Conservation (phyloP, 1,284 basidiomycete species). For the Lignosus rhinocerotis region DNA sequence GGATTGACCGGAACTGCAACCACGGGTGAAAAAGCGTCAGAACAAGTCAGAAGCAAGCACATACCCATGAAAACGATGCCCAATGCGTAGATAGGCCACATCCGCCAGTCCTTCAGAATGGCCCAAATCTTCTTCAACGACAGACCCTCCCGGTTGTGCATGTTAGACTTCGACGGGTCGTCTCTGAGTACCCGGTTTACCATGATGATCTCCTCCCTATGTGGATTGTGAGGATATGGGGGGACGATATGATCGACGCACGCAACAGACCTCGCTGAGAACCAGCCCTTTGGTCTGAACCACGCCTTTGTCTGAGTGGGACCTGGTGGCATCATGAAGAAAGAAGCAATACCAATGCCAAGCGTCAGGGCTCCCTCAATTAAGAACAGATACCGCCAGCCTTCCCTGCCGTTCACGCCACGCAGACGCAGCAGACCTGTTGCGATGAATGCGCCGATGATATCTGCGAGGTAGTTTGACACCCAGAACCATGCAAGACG, state of each 20-base stretch:
- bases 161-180: slow-evolving; percentile 70
- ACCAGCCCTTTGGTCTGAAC: slow-evolving; percentile 74
- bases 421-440: slow-evolving; percentile 64
- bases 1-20: slow-evolving; percentile 50
- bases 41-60: slow-evolving; percentile 4
- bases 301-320: slow-evolving; percentile 69
- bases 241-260: not conserved
- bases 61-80: slow-evolving; percentile 39
- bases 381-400: slow-evolving; percentile 59
- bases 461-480: slow-evolving; percentile 51
- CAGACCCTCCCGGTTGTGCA: slow-evolving; percentile 81
- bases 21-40: slow-evolving; percentile 15
- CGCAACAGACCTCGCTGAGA: slow-evolving; percentile 43
- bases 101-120: slow-evolving; percentile 61
- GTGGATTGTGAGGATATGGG: not conserved
- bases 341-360: slow-evolving; percentile 58
- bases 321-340: slow-evolving; percentile 69
- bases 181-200: slow-evolving; percentile 66
- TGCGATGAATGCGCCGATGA: slow-evolving; percentile 63
- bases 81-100: slow-evolving; percentile 72
- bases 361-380: slow-evolving; percentile 59
- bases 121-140: slow-evolving; percentile 52
- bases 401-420: slow-evolving; percentile 54
- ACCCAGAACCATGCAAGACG: slow-evolving; percentile 72
- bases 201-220: slow-evolving; percentile 42